Evolutionary conservation across 306 rosid genomes (phyloP).

Genomic region (Pyrus communis): DNA sequence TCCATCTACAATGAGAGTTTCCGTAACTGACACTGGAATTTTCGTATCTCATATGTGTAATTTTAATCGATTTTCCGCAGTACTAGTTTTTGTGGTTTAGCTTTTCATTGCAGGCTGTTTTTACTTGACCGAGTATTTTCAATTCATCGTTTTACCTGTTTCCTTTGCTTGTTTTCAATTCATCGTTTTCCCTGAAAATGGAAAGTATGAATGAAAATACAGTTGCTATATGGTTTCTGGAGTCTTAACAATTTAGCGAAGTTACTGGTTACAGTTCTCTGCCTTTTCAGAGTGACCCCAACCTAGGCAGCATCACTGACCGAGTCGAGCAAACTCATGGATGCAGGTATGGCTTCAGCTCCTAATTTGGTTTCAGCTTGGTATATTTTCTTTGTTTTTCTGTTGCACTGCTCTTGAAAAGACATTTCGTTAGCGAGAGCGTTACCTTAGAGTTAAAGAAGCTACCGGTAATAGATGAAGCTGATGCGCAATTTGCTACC

Average conservation of each 20-base stretch:
- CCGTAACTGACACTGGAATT: not conserved
- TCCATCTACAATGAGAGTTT: slow-evolving; percentile 14
- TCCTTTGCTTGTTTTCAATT: not conserved
- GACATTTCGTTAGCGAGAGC: no score
- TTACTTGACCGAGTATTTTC: not conserved
- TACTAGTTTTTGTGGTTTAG: slow-evolving; percentile 9
- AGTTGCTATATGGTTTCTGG: not conserved
- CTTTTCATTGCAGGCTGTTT: not conserved
- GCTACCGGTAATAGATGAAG: no score
- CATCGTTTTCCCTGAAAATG: not conserved
- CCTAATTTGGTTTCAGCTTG: no score
- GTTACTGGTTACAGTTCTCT: not conserved
- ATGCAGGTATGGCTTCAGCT: not conserved
- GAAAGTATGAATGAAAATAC: not conserved
- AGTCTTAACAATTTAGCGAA: not conserved
- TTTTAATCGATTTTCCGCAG: slow-evolving; percentile 1
- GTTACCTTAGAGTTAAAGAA: no score
- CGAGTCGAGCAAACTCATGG: not conserved
- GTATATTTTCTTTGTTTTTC: no score
- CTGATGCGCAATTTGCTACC: no score
- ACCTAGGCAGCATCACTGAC: not conserved
- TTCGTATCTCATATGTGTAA: not conserved
- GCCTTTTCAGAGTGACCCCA: not conserved
- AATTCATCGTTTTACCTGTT: not conserved
- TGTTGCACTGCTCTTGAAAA: no score